A percentile compares a stretch with the other conserved stretches of the same genome.
These are phyloP conservation scores for Lathyrus oleraceus DNA, from an alignment of 306 rosid genomes.

Conservation along the genomic window DNA sequence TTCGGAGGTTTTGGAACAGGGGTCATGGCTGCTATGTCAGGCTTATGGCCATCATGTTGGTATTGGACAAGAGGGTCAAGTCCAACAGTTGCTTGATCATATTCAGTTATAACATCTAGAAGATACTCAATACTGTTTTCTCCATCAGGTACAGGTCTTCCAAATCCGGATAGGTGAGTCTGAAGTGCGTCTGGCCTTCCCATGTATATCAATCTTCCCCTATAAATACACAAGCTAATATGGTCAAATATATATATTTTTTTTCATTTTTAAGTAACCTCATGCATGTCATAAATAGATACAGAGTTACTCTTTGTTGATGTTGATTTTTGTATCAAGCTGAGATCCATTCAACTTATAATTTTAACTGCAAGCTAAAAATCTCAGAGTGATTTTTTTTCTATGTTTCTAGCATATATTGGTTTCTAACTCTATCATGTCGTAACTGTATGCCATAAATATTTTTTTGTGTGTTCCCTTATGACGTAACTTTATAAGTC, in stretches of 20 bases:
- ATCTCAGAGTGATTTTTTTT: not conserved
- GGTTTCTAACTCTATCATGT: not conserved
- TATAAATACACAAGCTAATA: constrained; percentile 36
- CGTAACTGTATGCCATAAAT: not conserved
- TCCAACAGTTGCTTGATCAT: constrained; percentile 79
- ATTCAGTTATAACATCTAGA: constrained; percentile 81
- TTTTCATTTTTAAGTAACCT: constrained; percentile 19
- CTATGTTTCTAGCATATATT: constrained; percentile 3
- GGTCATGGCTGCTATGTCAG: constrained; percentile 55
- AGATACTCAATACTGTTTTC: constrained; percentile 79
- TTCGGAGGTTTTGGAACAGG: constrained; percentile 55
- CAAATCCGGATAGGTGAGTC: constrained; percentile 66
- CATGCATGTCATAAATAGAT: too few relatives aligned
- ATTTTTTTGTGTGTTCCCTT: not conserved
- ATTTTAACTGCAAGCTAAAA: not conserved
- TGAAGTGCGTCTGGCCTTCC: constrained; percentile 67
- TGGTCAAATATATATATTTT: constrained; percentile 11
- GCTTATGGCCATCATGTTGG: constrained; percentile 71
- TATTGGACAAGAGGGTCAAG: constrained; percentile 70
- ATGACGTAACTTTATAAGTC: not conserved
- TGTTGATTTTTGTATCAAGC: too few relatives aligned
- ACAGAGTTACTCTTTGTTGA: not conserved
- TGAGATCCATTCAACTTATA: not conserved
- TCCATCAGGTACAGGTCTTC: constrained; percentile 82
- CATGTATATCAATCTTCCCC: constrained; percentile 77